Conservation (phyloP, 169 alveolate genomes). For the Perkinsus chesapeaki region DNA sequence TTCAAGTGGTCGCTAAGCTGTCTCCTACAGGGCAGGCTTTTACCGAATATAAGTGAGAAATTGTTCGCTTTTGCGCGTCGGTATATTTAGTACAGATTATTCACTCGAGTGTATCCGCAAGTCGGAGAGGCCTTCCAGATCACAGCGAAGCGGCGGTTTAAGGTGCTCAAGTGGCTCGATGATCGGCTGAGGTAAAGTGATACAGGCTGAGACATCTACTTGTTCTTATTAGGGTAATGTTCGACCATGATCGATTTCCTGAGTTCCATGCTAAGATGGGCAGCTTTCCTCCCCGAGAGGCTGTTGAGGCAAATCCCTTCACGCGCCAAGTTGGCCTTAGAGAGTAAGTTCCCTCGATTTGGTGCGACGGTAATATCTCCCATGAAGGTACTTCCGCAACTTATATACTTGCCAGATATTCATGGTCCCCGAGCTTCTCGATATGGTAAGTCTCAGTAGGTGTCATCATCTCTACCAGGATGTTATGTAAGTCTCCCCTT, state of each 20-base stretch:
- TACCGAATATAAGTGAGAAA: background rate
- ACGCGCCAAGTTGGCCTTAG: background rate
- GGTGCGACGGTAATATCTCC: background rate
- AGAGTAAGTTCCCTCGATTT: background rate
- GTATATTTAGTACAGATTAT: too few species aligned
- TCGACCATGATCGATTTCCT: background rate
- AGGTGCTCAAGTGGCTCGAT: background rate
- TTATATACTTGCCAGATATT: background rate
- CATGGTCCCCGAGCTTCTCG: background rate
- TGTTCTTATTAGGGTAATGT: background rate
- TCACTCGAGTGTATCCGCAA: background rate
- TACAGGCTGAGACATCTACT: background rate
- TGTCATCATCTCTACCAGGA: too few species aligned
- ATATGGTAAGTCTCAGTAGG: background rate
- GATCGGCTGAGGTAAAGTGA: background rate
- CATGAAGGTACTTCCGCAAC: background rate
- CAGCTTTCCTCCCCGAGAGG: background rate
- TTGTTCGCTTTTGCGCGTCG: too few species aligned
- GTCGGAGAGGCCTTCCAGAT: background rate
- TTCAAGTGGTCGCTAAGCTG: background rate
- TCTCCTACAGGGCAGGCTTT: background rate
- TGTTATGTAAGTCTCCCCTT: too few species aligned
- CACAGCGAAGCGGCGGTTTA: background rate
- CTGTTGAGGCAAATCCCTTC: background rate
- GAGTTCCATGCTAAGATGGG: conserved; percentile 1